Percentiles rank a stretch among this genome's conserved stretches.
phyloP scores from a whole-genome alignment of 2,329 filamentous ascomycete genomes.

The Venturiaceae sp. region DNA sequence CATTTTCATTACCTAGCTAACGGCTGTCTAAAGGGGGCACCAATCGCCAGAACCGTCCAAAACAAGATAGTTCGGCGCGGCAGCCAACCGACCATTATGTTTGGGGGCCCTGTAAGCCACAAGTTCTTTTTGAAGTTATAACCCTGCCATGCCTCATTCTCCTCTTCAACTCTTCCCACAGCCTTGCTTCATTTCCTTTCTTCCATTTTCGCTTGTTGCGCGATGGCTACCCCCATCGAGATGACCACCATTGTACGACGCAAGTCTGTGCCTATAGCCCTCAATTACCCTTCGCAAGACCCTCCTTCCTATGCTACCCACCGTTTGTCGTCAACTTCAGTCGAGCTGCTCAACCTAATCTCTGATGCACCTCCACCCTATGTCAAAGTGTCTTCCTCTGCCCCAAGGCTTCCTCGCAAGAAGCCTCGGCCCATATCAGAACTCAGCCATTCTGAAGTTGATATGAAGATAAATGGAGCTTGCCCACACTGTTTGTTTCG shows the following conservation, averaged over 20 bases:
- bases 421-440: neutral
- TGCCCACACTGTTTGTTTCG: conserved; percentile 1
- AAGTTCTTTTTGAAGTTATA: neutral
- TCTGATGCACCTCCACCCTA: neutral
- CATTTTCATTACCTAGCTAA: neutral
- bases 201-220: neutral
- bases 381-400: neutral
- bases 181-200: neutral
- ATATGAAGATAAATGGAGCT: neutral
- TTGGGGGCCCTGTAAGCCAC: conserved; percentile 1
- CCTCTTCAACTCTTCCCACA: neutral
- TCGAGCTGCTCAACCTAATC: neutral
- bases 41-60: neutral
- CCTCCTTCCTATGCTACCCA: neutral
- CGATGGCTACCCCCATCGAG: neutral
- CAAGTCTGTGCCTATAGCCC: neutral
- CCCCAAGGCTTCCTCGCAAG: neutral
- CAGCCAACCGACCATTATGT: neutral
- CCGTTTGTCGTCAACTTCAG: neutral
- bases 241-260: no score
- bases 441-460: neutral
- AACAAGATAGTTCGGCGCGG: neutral
- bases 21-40: neutral
- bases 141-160: neutral
- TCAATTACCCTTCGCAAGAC: neutral